A percentile compares a stretch with the other conserved stretches of the same genome.
phyloP scores from a whole-genome alignment of 345 rosid genomes.

The Hypericum perforatum region DNA sequence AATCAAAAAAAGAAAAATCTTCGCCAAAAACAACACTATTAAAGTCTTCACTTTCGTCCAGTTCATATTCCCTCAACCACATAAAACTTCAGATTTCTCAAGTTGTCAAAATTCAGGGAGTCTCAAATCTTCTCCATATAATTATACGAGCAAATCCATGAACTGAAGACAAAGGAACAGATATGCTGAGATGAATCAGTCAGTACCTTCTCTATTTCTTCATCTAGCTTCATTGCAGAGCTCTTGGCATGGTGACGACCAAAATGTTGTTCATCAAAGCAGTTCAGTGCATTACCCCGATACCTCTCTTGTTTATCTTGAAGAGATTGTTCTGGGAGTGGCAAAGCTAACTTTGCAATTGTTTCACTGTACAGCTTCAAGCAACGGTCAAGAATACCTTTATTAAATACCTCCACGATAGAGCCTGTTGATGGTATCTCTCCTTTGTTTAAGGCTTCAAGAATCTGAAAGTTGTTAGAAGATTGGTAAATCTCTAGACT shows the following conservation, averaged over 20 bases:
- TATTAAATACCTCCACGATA: constrained; percentile 93
- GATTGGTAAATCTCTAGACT: neutral
- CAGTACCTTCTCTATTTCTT: constrained; percentile 71
- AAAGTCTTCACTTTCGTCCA: too few species aligned
- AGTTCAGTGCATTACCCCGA: constrained; percentile 45
- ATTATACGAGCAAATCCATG: neutral
- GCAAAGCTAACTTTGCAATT: constrained; percentile 55
- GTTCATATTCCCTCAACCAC: too few species aligned
- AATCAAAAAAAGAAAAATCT: too few species aligned
- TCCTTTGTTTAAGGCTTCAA: constrained; percentile 96
- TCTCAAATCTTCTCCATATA: neutral
- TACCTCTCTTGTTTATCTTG: constrained; percentile 57
- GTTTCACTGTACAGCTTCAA: constrained; percentile 62
- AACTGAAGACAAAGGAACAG: neutral
- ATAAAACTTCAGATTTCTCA: too few species aligned
- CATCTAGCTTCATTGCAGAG: constrained; percentile 68
- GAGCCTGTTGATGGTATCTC: constrained; percentile 99
- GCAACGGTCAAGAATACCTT: constrained; percentile 80
- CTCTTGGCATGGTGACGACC: constrained; percentile 89
- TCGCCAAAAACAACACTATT: too few species aligned
- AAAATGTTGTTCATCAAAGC: constrained; percentile 86
- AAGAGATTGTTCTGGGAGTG: constrained; percentile 54
- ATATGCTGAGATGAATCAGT: neutral
- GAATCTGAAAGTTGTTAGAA: constrained; percentile 50
- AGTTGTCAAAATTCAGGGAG: neutral